phyloP scores from a whole-genome alignment of 805 yeast species.

The Candida palmyrensis region DNA sequence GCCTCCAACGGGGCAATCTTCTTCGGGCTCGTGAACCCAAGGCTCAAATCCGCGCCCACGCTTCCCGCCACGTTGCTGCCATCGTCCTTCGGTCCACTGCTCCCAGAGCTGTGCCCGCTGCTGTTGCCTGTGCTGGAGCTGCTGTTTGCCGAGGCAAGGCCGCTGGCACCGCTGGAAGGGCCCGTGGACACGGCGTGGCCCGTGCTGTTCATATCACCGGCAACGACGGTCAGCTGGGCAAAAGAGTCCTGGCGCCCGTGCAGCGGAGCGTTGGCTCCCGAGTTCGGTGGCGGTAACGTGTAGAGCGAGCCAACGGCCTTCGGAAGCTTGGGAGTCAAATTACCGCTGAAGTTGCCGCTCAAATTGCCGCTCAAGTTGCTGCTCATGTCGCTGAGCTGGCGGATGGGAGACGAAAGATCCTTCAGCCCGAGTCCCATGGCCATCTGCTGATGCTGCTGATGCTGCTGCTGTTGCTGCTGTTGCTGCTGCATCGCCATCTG shows the following conservation, averaged over 20 bases:
- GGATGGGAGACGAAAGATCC: slow-evolving; percentile 37
- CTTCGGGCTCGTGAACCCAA: slow-evolving; percentile 39
- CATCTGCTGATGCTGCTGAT: slow-evolving; percentile 7
- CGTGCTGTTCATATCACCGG: background rate
- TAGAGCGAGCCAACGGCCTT: slow-evolving; percentile 24
- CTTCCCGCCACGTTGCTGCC: slow-evolving; percentile 1
- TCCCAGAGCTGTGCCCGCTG: slow-evolving; percentile 2
- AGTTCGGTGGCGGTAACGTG: slow-evolving; percentile 32
- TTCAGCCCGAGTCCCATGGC: slow-evolving; percentile 4
- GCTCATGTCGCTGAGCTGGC: slow-evolving; percentile 15
- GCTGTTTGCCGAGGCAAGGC: too few species aligned
- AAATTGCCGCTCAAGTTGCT: too few species aligned
- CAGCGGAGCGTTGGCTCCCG: too few species aligned
- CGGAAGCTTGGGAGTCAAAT: slow-evolving; percentile 31
- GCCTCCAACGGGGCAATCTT: slow-evolving; percentile 39
- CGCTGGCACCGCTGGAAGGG: too few species aligned
- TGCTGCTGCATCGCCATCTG: slow-evolving; percentile 6
- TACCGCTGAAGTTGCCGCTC: too few species aligned
- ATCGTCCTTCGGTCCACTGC: slow-evolving; percentile 1
- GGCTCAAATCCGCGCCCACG: slow-evolving; percentile 27
- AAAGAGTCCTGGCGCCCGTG: too few species aligned
- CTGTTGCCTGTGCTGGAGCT: slow-evolving; percentile 3
- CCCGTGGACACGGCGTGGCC: background rate
- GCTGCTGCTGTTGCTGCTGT: slow-evolving; percentile 7
- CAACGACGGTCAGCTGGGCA: background rate